Evolutionary conservation across 371 early-diverging fungal genomes (phyloP).

Genomic region (Apophysomyces variabilis): DNA sequence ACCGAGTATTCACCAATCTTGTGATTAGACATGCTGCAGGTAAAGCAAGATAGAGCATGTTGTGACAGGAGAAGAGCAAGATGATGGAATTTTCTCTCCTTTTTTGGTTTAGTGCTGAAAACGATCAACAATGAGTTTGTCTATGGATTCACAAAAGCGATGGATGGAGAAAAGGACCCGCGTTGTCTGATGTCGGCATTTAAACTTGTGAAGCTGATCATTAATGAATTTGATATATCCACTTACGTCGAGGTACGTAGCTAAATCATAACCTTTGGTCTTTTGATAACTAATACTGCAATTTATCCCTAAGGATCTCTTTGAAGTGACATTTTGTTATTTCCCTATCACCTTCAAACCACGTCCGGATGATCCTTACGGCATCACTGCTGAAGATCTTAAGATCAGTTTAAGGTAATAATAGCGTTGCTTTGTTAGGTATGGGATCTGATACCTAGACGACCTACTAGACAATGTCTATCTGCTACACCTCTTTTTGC

Average conservation of each 20-base stretch:
- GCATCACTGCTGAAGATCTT: slow-evolving; percentile 90
- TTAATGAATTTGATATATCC: slow-evolving; percentile 74
- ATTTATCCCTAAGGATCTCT: slow-evolving; percentile 67
- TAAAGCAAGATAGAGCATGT: slow-evolving; percentile 1
- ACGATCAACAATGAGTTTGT: slow-evolving; percentile 74
- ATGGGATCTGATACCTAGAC: background rate
- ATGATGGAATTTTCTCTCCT: background rate
- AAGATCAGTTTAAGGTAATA: slow-evolving; percentile 70
- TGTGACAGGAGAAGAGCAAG: background rate
- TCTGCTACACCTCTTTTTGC: slow-evolving; percentile 78
- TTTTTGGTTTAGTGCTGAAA: slow-evolving; percentile 29
- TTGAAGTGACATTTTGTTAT: slow-evolving; percentile 96
- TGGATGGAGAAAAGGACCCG: slow-evolving; percentile 99
- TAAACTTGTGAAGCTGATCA: slow-evolving; percentile 67
- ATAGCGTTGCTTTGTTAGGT: background rate
- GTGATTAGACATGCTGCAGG: slow-evolving; percentile 36
- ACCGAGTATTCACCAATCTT: slow-evolving; percentile 47
- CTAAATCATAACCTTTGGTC: background rate
- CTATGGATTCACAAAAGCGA: slow-evolving; percentile 79
- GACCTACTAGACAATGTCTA: slow-evolving; percentile 58
- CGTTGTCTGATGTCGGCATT: slow-evolving; percentile 91
- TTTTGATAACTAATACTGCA: background rate
- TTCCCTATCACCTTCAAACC: slow-evolving; percentile 98
- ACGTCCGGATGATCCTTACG: slow-evolving; percentile 92
- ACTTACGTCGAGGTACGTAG: slow-evolving; percentile 70